A percentile compares a stretch with the other conserved stretches of the same genome.
These are phyloP conservation scores for Colletotrichum falcatum DNA, from an alignment of 2,329 filamentous ascomycete genomes.

Conservation along the genomic window DNA sequence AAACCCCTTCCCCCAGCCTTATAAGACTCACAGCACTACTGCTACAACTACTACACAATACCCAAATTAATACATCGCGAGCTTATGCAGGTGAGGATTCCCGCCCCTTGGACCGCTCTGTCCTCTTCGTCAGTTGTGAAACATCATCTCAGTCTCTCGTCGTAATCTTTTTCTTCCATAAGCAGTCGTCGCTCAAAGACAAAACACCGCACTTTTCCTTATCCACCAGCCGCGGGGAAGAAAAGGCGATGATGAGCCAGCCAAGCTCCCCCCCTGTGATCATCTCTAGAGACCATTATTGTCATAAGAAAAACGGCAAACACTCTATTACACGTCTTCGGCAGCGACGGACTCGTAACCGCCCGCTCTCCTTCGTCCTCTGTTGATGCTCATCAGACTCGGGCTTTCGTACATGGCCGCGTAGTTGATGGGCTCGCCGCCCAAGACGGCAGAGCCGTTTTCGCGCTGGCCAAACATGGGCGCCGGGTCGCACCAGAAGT, in stretches of 20 bases:
- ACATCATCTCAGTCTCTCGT: slow-evolving; percentile 18
- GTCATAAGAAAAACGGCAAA: not conserved
- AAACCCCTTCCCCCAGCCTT: not conserved
- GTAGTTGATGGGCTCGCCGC: slow-evolving; percentile 86
- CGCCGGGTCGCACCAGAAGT: slow-evolving; percentile 95
- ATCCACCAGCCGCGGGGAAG: not conserved
- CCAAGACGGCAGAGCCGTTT: slow-evolving; percentile 80
- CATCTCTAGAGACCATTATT: not conserved
- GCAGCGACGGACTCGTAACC: slow-evolving; percentile 73
- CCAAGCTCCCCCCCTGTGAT: not conserved
- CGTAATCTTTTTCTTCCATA: slow-evolving; percentile 13
- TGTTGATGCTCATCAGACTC: slow-evolving; percentile 69
- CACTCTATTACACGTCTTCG: slow-evolving; percentile 62
- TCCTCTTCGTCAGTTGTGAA: slow-evolving; percentile 8
- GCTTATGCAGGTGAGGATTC: slow-evolving; percentile 22
- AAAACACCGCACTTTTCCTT: not conserved
- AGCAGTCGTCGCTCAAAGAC: slow-evolving; percentile 15
- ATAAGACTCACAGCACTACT: slow-evolving; percentile 7
- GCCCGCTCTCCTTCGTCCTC: slow-evolving; percentile 60
- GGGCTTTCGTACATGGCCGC: slow-evolving; percentile 90
- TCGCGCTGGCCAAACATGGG: slow-evolving; percentile 82
- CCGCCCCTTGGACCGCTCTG: slow-evolving; percentile 22
- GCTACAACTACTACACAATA: not conserved
- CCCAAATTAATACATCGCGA: slow-evolving; percentile 31
- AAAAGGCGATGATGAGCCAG: not conserved